A percentile compares a stretch with the other conserved stretches of the same genome.
These are phyloP conservation scores for Citrullus colocynthis DNA, from an alignment of 306 rosid species.

Conservation along the genomic window DNA sequence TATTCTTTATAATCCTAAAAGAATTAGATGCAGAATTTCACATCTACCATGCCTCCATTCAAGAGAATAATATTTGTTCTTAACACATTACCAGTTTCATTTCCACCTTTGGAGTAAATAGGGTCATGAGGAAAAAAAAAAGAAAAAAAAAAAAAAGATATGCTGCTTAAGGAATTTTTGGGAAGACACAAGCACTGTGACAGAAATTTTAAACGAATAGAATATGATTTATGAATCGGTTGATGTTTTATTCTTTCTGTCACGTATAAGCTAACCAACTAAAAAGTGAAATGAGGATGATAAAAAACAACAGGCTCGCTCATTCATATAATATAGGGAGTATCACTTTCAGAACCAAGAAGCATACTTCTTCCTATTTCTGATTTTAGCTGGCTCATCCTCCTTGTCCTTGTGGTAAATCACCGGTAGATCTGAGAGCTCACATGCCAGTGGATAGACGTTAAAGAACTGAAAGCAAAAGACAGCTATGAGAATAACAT, in stretches of 20 bases:
- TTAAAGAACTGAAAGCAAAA: constrained; percentile 24
- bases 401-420: constrained; percentile 10
- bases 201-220: neutral
- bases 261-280: neutral
- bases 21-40: neutral
- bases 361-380: constrained; percentile 19
- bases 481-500: neutral
- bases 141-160: neutral
- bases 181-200: neutral
- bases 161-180: neutral
- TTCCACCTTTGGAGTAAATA: neutral
- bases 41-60: neutral
- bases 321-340: neutral
- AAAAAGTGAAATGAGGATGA: neutral
- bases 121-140: neutral
- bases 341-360: neutral
- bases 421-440: constrained; percentile 21
- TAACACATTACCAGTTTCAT: neutral
- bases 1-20: neutral
- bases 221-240: neutral
- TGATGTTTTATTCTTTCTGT: neutral
- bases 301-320: neutral
- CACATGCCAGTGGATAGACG: constrained; percentile 29
- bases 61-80: neutral
- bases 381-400: constrained; percentile 13